Conservation (phyloP, 2,329 filamentous ascomycete genomes). For the Penicillium palitans region DNA sequence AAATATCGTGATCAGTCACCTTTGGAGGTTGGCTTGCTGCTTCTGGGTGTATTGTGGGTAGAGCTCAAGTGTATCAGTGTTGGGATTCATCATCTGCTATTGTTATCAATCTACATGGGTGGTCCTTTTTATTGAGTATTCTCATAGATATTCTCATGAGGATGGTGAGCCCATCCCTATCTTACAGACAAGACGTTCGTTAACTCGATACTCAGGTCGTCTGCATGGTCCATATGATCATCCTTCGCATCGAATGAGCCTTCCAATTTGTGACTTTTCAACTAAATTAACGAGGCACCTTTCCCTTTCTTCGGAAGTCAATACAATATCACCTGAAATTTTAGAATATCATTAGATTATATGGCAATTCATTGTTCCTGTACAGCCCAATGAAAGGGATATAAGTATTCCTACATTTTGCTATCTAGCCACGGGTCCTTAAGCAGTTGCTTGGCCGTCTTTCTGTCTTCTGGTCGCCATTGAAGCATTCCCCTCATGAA, state of each 20-base stretch:
- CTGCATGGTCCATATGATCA: too few species aligned
- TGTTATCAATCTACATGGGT: neutral
- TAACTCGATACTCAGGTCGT: too few species aligned
- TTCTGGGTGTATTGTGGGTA: neutral
- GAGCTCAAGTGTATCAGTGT: too few species aligned
- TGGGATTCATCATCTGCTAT: neutral
- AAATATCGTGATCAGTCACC: neutral
- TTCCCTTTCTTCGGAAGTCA: too few species aligned
- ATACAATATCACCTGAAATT: too few species aligned
- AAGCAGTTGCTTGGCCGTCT: constrained; percentile 17
- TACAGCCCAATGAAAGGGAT: neutral
- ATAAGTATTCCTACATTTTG: neutral
- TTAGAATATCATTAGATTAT: too few species aligned
- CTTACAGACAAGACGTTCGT: too few species aligned
- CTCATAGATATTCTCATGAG: neutral
- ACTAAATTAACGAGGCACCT: too few species aligned
- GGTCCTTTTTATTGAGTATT: too few species aligned
- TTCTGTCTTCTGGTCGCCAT: constrained; percentile 20
- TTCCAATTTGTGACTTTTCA: too few species aligned
- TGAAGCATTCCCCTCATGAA: constrained; percentile 19
- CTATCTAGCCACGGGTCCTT: constrained; percentile 13
- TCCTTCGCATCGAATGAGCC: too few species aligned
- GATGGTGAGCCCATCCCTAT: too few species aligned
- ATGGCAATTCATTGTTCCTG: neutral
- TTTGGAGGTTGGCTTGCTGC: neutral